These are phyloP conservation scores for Candida vaughaniae DNA, from an alignment of 805 yeast genomes.

Conservation along the genomic window DNA sequence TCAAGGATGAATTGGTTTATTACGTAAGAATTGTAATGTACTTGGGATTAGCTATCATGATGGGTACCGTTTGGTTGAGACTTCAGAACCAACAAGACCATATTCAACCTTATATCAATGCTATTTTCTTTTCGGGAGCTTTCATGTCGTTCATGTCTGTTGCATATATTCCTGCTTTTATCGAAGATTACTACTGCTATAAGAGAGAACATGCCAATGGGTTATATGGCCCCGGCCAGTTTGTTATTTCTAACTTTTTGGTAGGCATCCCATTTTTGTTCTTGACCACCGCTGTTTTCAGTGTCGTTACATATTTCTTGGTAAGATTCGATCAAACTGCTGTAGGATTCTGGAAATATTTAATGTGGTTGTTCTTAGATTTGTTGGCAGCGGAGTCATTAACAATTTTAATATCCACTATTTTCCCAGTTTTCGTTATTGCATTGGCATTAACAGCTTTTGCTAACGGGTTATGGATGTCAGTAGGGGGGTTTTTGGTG, in stretches of 20 bases:
- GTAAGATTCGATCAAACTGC: conserved; percentile 28
- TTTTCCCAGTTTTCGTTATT: conserved; percentile 36
- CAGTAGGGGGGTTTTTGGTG: conserved; percentile 42
- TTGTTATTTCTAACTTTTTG: conserved; percentile 32
- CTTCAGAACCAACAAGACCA: conserved; percentile 27
- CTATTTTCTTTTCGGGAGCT: conserved; percentile 43
- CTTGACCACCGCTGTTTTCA: conserved; percentile 27
- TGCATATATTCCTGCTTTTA: conserved; percentile 39
- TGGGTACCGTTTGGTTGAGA: conserved; percentile 35
- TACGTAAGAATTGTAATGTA: conserved; percentile 38
- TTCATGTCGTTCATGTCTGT: conserved; percentile 47
- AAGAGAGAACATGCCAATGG: conserved; percentile 35
- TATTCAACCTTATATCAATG: conserved; percentile 34
- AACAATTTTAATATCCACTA: conserved; percentile 33
- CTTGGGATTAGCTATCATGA: conserved; percentile 37
- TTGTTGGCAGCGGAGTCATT: conserved; percentile 41
- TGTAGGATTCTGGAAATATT: conserved; percentile 30
- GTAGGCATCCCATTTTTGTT: conserved; percentile 39
- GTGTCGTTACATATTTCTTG: conserved; percentile 35
- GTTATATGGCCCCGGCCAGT: conserved; percentile 36
- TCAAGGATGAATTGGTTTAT: conserved; percentile 36
- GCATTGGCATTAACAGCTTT: conserved; percentile 41
- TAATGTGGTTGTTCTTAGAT: conserved; percentile 39
- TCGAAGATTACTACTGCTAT: conserved; percentile 32
- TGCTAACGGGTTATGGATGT: conserved; percentile 45